Base-by-base conservation (phyloP, 306 rosid genomes). In the Inga oerstediana region DNA sequence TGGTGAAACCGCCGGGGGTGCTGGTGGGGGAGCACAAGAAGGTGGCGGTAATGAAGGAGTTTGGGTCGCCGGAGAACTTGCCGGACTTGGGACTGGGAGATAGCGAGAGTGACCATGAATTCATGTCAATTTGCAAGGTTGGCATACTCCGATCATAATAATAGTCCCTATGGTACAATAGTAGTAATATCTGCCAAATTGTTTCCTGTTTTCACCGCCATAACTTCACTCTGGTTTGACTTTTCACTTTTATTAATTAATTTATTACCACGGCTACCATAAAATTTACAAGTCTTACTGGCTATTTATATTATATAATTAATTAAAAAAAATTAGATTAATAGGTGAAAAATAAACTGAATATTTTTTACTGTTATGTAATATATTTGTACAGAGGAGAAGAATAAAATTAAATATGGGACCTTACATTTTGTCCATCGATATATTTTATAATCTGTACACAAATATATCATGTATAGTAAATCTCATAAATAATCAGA, bases 71-170 rank as follows among this genome's bases (percentile, higher is more conserved):
- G 4, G 75, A 44, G 1, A 69, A 78, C 80, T 76, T 85, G 19
- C 76, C 76, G 5, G 97, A 97, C 85, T 82, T 97, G 84, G 99
- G 98, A n/a, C 84, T 97, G 0, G 99, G 99, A 30, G 98, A 97
- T 74, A 83, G 97, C 85, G 79, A 89, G 64, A 90, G 90, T 43
- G 98, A 97, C 81, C 91, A 87, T 80, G 97, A 94, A 17, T 97
- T 97, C 92, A 94, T 97, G 98, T 96, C 98, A 4, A 73, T 94
- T 85, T 96, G 99, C 94, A 91, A 92, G 99, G 99, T 92, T 73
- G n/a, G 80, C 81, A 19, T 61, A 13, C 54, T n/a, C 1, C 5
- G 14, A 54, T 22, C 66, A 20, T 59, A n/a, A 59, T 12, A 11
- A 4, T 12, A 5, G 17, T 52, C 10, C 68, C 3, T 27, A 27